Evolutionary conservation across 345 rosid genomes (phyloP).

Genomic region (Abelmoschus esculentus): DNA sequence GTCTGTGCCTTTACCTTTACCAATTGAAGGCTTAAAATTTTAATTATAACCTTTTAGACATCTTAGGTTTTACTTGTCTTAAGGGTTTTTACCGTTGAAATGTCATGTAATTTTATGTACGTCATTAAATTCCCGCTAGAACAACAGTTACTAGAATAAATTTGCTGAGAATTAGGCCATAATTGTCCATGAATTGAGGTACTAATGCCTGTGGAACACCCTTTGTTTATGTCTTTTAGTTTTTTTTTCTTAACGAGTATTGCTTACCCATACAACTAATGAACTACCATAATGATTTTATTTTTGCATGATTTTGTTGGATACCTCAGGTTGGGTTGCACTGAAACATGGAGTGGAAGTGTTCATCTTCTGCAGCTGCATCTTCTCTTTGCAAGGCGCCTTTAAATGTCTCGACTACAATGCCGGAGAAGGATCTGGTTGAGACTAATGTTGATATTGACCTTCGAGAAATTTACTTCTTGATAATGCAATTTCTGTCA

Average conservation of each 20-base stretch:
- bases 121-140: neutral
- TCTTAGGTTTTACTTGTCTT: neutral
- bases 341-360: conserved; percentile 54
- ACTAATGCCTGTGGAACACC: neutral
- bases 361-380: conserved; percentile 32
- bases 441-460: conserved; percentile 54
- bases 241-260: neutral
- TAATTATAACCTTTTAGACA: neutral
- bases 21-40: neutral
- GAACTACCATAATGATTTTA: neutral
- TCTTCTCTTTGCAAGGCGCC: conserved; percentile 42
- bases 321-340: conserved; percentile 18
- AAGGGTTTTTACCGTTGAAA: neutral
- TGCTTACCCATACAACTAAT: neutral
- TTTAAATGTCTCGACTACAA: conserved; percentile 29
- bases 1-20: neutral
- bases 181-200: neutral
- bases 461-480: conserved; percentile 78
- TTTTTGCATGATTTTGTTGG: conserved; percentile 11
- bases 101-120: neutral
- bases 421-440: conserved; percentile 34
- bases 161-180: neutral
- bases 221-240: neutral
- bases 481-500: conserved; percentile 87
- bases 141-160: neutral